Percentiles rank a stretch among this genome's conserved stretches.
These are phyloP conservation scores for Lipomyces starkeyi DNA, from an alignment of 805 yeast genomes.

Conservation along the genomic window DNA sequence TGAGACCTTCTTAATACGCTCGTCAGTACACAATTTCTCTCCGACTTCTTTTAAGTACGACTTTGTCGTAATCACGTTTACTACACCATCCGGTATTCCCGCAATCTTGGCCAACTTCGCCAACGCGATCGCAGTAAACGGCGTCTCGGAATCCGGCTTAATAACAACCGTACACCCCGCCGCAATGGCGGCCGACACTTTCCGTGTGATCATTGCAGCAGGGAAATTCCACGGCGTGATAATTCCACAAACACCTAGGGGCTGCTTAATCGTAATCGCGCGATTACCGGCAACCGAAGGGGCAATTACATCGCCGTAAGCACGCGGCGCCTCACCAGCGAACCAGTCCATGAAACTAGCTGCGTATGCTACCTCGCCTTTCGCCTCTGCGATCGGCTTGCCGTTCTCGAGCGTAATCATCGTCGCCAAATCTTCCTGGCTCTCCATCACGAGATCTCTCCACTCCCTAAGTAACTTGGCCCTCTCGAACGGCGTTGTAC, in stretches of 20 bases:
- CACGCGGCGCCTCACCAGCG: conserved; percentile 78
- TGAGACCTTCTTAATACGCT: conserved; percentile 66
- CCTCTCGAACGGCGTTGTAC: conserved; percentile 63
- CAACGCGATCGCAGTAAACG: conserved; percentile 72
- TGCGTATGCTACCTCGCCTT: conserved; percentile 69
- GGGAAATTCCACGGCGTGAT: conserved; percentile 89
- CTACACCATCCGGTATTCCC: conserved; percentile 72
- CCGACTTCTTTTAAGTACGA: conserved; percentile 54
- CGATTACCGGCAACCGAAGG: conserved; percentile 47
- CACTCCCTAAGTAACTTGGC: conserved; percentile 58
- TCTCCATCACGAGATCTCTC: conserved; percentile 59
- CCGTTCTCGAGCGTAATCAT: conserved; percentile 75
- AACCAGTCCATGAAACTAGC: conserved; percentile 90
- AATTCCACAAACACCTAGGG: conserved; percentile 82
- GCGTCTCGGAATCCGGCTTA: conserved; percentile 80
- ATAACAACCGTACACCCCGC: conserved; percentile 80
- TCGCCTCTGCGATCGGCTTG: conserved; percentile 71
- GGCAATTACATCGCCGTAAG: conserved; percentile 66
- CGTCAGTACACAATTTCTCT: conserved; percentile 56
- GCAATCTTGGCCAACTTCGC: conserved; percentile 67
- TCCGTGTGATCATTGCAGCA: conserved; percentile 53
- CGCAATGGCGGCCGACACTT: conserved; percentile 74
- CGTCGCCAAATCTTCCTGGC: conserved; percentile 68
- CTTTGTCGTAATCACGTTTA: conserved; percentile 62
- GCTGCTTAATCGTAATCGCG: conserved; percentile 68